These are phyloP conservation scores for Remersonia thermophila DNA, from an alignment of 2,329 filamentous ascomycete species.

Conservation along the genomic window DNA sequence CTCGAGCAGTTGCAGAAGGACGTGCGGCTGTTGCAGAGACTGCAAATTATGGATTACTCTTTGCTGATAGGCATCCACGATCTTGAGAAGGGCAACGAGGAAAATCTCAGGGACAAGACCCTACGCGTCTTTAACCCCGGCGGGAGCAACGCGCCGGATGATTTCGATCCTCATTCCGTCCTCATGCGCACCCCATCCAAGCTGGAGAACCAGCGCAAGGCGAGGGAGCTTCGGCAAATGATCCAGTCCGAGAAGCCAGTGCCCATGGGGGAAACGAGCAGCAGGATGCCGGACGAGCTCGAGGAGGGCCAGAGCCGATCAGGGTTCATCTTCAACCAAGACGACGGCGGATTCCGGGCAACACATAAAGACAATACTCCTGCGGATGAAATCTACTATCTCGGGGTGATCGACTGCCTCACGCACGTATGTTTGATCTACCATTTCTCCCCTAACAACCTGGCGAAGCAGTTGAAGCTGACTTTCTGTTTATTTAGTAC, in stretches of 20 bases:
- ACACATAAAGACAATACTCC: slow-evolving; percentile 80
- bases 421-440: slow-evolving; percentile 62
- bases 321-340: slow-evolving; percentile 76
- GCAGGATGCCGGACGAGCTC: slow-evolving; percentile 83
- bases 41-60: slow-evolving; percentile 99
- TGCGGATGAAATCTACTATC: slow-evolving; percentile 90
- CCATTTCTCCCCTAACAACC: too few relatives aligned
- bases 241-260: slow-evolving; percentile 87
- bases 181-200: slow-evolving; percentile 87
- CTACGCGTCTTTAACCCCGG: slow-evolving; percentile 89
- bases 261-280: slow-evolving; percentile 73
- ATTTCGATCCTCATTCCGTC: slow-evolving; percentile 45
- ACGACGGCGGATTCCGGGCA: slow-evolving; percentile 85
- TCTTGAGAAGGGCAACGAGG: slow-evolving; percentile 78
- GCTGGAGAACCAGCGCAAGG: slow-evolving; percentile 81
- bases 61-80: slow-evolving; percentile 92
- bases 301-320: slow-evolving; percentile 58
- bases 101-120: slow-evolving; percentile 81
- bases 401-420: slow-evolving; percentile 95
- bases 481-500: slow-evolving; percentile 47
- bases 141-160: slow-evolving; percentile 46
- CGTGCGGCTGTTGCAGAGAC: slow-evolving; percentile 70
- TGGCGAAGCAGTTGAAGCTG: too few relatives aligned
- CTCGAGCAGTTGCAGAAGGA: slow-evolving; percentile 80
- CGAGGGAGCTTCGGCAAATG: slow-evolving; percentile 78